These are phyloP conservation scores for Dispira simplex DNA, from an alignment of 192 early-diverging fungal species.

Conservation along the genomic window DNA sequence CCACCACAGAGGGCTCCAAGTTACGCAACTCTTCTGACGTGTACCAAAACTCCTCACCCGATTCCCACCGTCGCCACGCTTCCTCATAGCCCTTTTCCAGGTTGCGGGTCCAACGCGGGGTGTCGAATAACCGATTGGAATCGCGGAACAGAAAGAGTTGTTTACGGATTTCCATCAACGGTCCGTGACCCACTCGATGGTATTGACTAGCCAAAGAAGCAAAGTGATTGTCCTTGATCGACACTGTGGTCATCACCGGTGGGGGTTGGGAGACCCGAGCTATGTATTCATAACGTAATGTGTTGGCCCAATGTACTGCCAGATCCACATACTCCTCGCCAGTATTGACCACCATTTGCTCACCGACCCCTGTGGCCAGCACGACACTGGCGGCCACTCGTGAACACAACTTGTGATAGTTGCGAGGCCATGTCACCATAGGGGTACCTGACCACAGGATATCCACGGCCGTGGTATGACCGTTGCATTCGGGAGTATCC, in stretches of 20 bases:
- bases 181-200: slow-evolving; percentile 22
- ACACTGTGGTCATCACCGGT: neutral
- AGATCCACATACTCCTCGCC: slow-evolving; percentile 48
- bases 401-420: slow-evolving; percentile 81
- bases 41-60: slow-evolving; percentile 30
- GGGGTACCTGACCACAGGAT: slow-evolving; percentile 92
- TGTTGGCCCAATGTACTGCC: slow-evolving; percentile 42
- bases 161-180: slow-evolving; percentile 44
- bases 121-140: slow-evolving; percentile 72
- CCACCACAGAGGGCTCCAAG: neutral
- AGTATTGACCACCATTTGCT: slow-evolving; percentile 44
- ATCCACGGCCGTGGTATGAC: slow-evolving; percentile 89
- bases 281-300: slow-evolving; percentile 28
- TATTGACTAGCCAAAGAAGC: slow-evolving; percentile 14
- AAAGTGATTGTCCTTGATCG: neutral
- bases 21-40: slow-evolving; percentile 17
- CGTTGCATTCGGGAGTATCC: slow-evolving; percentile 94
- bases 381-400: slow-evolving; percentile 80
- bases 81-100: slow-evolving; percentile 55
- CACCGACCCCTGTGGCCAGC: slow-evolving; percentile 58
- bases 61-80: slow-evolving; percentile 63
- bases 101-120: slow-evolving; percentile 66
- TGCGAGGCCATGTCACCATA: slow-evolving; percentile 74
- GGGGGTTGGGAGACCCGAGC: slow-evolving; percentile 13
- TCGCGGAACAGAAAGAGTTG: slow-evolving; percentile 68